Conservation (phyloP, 2,329 filamentous ascomycete genomes). For the Drechslerella stenobrocha region DNA sequence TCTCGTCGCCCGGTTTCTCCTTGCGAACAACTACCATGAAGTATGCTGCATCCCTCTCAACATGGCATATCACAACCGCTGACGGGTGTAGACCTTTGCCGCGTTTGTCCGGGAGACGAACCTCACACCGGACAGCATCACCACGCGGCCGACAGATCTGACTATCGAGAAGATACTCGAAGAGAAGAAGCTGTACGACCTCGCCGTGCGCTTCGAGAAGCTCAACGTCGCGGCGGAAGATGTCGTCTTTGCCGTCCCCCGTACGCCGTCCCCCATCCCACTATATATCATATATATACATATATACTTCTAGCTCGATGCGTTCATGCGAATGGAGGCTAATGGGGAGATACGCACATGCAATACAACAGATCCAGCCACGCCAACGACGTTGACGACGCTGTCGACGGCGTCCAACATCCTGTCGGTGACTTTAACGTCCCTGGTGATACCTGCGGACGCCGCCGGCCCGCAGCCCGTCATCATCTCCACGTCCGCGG, state of each 20-base stretch:
- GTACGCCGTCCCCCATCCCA: conserved; percentile 55
- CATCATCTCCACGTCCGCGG: conserved; percentile 53
- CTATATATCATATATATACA: conserved; percentile 46
- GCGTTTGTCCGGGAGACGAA: conserved; percentile 52
- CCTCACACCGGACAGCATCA: conserved; percentile 48
- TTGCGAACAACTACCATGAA: conserved; percentile 56
- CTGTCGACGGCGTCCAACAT: conserved; percentile 57
- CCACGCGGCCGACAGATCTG: conserved; percentile 43
- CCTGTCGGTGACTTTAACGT: conserved; percentile 56
- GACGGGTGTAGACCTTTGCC: conserved; percentile 48
- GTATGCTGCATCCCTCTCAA: conserved; percentile 49
- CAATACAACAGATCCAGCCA: conserved; percentile 13
- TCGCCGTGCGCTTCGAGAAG: conserved; percentile 51
- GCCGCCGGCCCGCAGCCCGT: conserved; percentile 15
- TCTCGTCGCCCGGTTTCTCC: conserved; percentile 57
- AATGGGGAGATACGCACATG: not conserved
- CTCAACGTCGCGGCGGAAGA: conserved; percentile 46
- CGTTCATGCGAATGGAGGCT: not conserved
- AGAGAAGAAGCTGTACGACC: conserved; percentile 52
- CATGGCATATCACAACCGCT: conserved; percentile 3
- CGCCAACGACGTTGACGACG: conserved; percentile 23
- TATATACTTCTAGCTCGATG: not conserved
- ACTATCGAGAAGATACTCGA: conserved; percentile 53
- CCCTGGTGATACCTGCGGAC: conserved; percentile 48
- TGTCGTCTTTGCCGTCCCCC: conserved; percentile 50